Conservation (phyloP, 495 filamentous ascomycete genomes). For the Neurospora hispaniola region DNA sequence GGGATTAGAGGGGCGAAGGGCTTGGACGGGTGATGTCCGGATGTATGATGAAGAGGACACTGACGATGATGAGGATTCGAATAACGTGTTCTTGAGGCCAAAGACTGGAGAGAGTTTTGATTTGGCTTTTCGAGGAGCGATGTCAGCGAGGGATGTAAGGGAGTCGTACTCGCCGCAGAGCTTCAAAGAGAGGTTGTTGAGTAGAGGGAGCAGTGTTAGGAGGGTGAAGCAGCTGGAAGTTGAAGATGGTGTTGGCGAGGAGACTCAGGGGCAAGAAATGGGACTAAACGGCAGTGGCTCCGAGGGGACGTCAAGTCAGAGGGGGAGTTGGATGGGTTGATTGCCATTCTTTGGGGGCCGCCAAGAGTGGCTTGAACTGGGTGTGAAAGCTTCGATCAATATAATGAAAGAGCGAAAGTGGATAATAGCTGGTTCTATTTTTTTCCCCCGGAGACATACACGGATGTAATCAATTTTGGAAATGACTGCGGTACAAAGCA, state of each 20-base stretch:
- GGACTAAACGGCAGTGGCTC: background rate
- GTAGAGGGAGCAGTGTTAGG: background rate
- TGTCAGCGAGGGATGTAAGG: background rate
- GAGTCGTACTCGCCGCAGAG: slow-evolving; percentile 18
- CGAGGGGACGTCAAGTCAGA: background rate
- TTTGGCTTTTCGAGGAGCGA: background rate
- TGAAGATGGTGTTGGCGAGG: background rate
- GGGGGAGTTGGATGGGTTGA: background rate
- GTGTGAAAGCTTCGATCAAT: background rate
- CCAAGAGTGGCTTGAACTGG: background rate
- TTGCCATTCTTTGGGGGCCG: background rate
- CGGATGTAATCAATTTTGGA: background rate
- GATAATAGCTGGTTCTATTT: background rate
- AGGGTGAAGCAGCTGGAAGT: background rate
- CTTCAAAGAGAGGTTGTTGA: slow-evolving; percentile 18
- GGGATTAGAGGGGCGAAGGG: background rate
- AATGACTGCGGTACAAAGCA: background rate
- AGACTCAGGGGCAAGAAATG: background rate
- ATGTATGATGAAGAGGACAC: background rate
- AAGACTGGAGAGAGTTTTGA: background rate
- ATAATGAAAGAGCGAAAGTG: background rate
- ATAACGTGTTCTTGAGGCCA: background rate
- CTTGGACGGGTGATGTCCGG: background rate
- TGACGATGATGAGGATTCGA: background rate
- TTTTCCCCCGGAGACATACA: background rate